Evolutionary conservation across 345 rosid species (phyloP), one percentile per base, ranked within the genome.

Genomic region (Populus ilicifolia): DNA sequence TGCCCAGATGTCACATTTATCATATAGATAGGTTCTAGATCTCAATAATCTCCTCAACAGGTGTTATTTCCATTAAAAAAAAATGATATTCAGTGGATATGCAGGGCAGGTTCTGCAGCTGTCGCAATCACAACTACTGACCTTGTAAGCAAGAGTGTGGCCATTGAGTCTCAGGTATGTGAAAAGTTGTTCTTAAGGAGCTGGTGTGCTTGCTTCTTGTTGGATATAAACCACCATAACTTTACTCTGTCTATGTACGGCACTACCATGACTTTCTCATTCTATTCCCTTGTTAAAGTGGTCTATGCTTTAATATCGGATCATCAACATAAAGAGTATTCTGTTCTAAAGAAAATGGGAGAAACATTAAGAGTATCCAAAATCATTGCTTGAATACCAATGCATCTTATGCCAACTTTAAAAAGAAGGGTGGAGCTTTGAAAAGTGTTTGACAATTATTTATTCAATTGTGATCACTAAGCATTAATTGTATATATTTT

Each of bases 51-150:
- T 70, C 54, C 74, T 10, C 11, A 11, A 18, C 48, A 52, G 21
- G 30, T 64, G 2, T 48, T 41, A 36, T 64, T 72, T 66, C 71
- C 63, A 71, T 77, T 79, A 78, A 70, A 62, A 33, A 71, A 52
- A 54, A 73, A 62, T 82, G 35, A 74, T 33, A 36, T 68, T 76
- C 21, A 52, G 63, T 70, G 46, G 78, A 62, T 82, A 54, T 86
- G 83, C 96, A 93, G 99, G 88, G 97, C 94, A 81, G 92, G 88
- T 86, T 88, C 96, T 54, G 98, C 98, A 69, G 99, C 99, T 52
- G 90, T 93, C 82, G 98, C 99, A 50, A 92, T 96, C 83, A 93
- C 98, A 5, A 93, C 99, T 36, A 96, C 98, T 1, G 99, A 96
- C 85, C 94, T 96, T 72, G 96, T 92, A 46, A 96, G 96, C 86